Evolutionary conservation across 495 filamentous ascomycete species (phyloP), one percentile per base, ranked within the genome.

Genomic region (Daldinia caldariorum): DNA sequence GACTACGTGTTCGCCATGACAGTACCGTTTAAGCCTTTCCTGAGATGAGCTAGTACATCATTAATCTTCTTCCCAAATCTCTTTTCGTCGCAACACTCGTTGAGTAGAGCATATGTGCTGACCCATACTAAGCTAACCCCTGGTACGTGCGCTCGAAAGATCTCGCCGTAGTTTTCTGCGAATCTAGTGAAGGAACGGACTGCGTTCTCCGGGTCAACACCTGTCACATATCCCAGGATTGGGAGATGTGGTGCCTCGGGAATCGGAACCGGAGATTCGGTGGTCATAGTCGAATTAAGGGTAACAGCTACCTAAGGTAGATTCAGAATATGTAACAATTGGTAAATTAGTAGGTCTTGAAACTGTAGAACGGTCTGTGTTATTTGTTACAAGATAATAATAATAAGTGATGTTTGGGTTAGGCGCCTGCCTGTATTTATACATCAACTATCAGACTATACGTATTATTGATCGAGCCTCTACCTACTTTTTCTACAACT

Each of bases 21-120:
- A 26, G 26, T 26, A 26, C 26, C 26, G 26, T 80, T 73, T 0
- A 85, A 71, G 4, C 81, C 86, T 51, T 83, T 77, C 49, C 87
- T 78, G 7, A 90, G 67, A 65, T 90, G 73, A 1, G 10, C 84
- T 34, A 75, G 18, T 49, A 60, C 65, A 43, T 57, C 43, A 38
- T 63, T 70, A 41, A 63, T 59, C 3, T 57, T 22, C 51, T 75
- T 75, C 20, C 51, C 49, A 43, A 75, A 71, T 26, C 60, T 41
- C 63, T 69, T 86, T 74, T 89, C 89, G 64, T 91, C 80, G 75
- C 86, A 91, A 12, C 84, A 72, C 66, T 91, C 89, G 49, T 89
- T 78, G 43, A 87, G 76, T 13, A 91, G 70, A 12, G 82, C 84
- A 34, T 84, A 83, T 56, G 79, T 81, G 71, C 63, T 82, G 37